Evolutionary conservation across 2,329 filamentous ascomycete species (phyloP).

Genomic region (Botrytis medusae): DNA sequence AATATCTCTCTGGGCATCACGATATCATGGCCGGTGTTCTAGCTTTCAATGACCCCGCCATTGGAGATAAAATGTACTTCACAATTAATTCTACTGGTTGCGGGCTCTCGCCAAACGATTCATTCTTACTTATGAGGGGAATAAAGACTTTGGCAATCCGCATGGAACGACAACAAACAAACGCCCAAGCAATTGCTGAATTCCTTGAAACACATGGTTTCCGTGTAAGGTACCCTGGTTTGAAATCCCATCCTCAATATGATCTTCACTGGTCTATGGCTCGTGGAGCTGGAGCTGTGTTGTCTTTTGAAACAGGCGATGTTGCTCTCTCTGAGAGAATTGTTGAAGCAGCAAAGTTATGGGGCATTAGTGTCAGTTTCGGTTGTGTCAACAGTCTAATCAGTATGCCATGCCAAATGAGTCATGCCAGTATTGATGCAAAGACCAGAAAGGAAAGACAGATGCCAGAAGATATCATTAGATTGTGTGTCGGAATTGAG

Average conservation of each 20-base stretch:
- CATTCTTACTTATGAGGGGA: conserved; percentile 90
- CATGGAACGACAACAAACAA: conserved; percentile 97
- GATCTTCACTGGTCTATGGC: conserved; percentile 95
- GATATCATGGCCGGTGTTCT: conserved; percentile 99
- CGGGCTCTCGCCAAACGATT: conserved; percentile 91
- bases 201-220: conserved; percentile 92
- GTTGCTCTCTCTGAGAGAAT: conserved; percentile 82
- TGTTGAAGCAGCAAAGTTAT: conserved; percentile 87
- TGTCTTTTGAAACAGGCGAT: conserved; percentile 95
- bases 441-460: conserved; percentile 86
- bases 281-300: conserved; percentile 86
- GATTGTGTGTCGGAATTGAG: conserved; percentile 94
- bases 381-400: conserved; percentile 98
- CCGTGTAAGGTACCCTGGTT: conserved; percentile 89
- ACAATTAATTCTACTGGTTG: conserved; percentile 97
- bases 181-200: conserved; percentile 85
- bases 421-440: conserved; percentile 95
- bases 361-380: conserved; percentile 95
- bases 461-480: conserved; percentile 95
- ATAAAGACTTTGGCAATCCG: conserved; percentile 96
- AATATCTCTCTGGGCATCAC: conserved; percentile 96
- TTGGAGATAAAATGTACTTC: conserved; percentile 92
- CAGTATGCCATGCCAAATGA: conserved; percentile 99
- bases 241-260: conserved; percentile 95
- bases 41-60: conserved; percentile 76